A percentile compares a stretch with the other conserved stretches of the same genome.
Evolutionary conservation across 257 asterid species (phyloP).

Genomic region (Scutellaria galericulata): DNA sequence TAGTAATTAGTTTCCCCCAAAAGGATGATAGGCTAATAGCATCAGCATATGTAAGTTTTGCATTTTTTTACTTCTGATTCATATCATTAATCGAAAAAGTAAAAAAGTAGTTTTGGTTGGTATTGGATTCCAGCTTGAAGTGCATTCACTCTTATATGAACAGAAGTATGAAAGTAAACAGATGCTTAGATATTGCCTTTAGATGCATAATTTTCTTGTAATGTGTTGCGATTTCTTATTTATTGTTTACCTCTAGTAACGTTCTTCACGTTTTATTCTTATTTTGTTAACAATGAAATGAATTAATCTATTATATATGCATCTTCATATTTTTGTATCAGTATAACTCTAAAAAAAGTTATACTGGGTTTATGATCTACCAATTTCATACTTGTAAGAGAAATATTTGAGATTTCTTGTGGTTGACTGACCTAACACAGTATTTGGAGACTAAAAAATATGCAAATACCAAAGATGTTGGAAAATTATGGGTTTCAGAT

Average conservation of each 20-base stretch:
- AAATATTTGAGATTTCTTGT: conserved; percentile 18
- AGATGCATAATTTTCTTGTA: background rate
- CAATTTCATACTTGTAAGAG: conserved; percentile 9
- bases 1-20: conserved; percentile 9
- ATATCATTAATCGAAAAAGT: background rate
- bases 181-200: background rate
- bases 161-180: background rate
- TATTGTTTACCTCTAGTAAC: conserved; percentile 2
- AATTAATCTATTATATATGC: conserved; percentile 16
- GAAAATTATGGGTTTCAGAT: conserved; percentile 16
- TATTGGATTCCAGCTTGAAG: background rate
- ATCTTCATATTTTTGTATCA: background rate
- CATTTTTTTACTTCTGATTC: background rate
- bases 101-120: background rate
- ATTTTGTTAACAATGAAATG: background rate
- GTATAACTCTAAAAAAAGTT: background rate
- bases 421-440: background rate
- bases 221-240: background rate
- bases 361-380: conserved; percentile 5
- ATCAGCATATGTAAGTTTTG: background rate
- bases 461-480: background rate
- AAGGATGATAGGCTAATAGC: no score
- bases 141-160: background rate
- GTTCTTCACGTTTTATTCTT: background rate
- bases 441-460: background rate